phyloP scores from a whole-genome alignment of 768 basidiomycete species.

The Porpolomopsis calyptriformis region DNA sequence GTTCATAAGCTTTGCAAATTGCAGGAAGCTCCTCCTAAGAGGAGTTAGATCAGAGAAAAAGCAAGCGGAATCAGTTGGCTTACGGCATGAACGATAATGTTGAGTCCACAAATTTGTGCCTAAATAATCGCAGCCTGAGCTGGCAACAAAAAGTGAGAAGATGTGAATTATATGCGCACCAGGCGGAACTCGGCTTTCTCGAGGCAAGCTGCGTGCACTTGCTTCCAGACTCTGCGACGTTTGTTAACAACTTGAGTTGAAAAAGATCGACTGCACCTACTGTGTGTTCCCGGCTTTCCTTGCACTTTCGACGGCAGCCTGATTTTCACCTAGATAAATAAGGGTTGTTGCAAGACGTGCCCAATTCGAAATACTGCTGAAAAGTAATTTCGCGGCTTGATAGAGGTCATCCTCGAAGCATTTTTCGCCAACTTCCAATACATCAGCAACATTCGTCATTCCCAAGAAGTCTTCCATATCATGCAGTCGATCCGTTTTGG shows the following conservation, averaged over 20 bases:
- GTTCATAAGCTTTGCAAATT: constrained; percentile 77
- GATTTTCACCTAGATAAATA: constrained; percentile 97
- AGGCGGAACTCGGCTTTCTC: constrained; percentile 96
- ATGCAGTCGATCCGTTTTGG: constrained; percentile 92
- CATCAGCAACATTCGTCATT: constrained; percentile 98
- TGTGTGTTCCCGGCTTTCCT: constrained; percentile 98
- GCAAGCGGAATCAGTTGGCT: constrained; percentile 15
- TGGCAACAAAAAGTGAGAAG: neutral
- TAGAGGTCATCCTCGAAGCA: constrained; percentile 98
- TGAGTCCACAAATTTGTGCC: constrained; percentile 98
- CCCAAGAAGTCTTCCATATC: constrained; percentile 99
- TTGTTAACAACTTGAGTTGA: constrained; percentile 8
- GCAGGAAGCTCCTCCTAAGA: constrained; percentile 64
- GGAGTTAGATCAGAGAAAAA: constrained; percentile 13
- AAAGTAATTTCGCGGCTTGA: constrained; percentile 91
- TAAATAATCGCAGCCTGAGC: constrained; percentile 16
- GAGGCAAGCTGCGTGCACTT: constrained; percentile 96
- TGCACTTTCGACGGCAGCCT: constrained; percentile 97
- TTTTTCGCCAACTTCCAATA: constrained; percentile 96
- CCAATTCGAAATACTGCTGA: constrained; percentile 98
- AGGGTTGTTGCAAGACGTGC: constrained; percentile 95
- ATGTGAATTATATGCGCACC: constrained; percentile 28
- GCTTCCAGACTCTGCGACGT: constrained; percentile 86
- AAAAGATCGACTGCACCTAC: constrained; percentile 33
- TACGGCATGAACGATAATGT: constrained; percentile 89